Base-by-base conservation (phyloP, 192 early-diverging fungal genomes). In the Funneliformis geosporum region DNA sequence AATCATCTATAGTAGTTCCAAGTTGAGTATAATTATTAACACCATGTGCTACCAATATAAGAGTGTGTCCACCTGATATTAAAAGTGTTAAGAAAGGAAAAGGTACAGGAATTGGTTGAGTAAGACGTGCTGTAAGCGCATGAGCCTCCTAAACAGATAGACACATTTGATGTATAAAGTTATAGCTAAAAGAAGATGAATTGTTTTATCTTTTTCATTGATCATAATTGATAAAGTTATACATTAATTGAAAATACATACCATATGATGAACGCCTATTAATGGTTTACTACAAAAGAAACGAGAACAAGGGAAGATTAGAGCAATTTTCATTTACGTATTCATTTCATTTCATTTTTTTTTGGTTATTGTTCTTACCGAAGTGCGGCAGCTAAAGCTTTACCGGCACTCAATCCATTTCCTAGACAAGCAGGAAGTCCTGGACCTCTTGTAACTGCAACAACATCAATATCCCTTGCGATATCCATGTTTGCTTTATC, bases 191-290 rank as follows among this genome's bases (percentile, higher is more conserved):
- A 27, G 25, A 33, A 46, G 39, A n/a, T 71, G 43, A 33, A 38
- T 9, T 46, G 7, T 21, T 55, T 21, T 21, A 50, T 1, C 50
- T 55, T 16, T 55, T 55, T 14, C 14, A 50, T 16, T 4, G 16
- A 16, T 50, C 6, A 7, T 4, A 44, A 44, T 9, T 9, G 5
- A 9, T 50, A 16, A 18, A 18, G 16, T 21, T 55, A 33, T 33
- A 33, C 0, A 33, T 33, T 33, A 33, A 33, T 33, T 33, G 33
- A 33, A 33, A 42, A 43, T 64, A 76, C 74, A 71, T 80, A 82
- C 87, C 94, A 94, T 95, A 78, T 95, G 94, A 80, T 95, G 94
- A 59, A 94, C 92, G 38, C 94, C 94, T 44, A 95, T 81, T 33
- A 95, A 83, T 16, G 94, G 93, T 80, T 89, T 89, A 42, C 83